phyloP scores from a whole-genome alignment of 768 basidiomycete species.

The Pisolithus marmoratus region DNA sequence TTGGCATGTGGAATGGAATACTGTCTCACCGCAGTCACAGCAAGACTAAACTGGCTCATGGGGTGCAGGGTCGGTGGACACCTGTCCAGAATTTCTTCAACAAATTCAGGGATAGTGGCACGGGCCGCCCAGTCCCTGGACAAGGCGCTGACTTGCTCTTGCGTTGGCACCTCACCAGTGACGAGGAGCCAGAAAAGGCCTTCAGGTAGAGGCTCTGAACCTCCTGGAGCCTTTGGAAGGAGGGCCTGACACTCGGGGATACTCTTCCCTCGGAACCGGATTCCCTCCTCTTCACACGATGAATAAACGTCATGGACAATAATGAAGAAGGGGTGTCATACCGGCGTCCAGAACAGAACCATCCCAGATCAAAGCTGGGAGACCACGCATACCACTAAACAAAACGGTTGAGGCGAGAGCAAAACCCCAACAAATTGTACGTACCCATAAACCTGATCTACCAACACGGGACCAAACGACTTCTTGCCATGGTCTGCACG shows the following conservation, averaged over 20 bases:
- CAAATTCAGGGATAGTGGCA: conserved; percentile 83
- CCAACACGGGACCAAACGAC: conserved; percentile 84
- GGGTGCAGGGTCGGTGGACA: conserved; percentile 93
- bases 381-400: conserved; percentile 76
- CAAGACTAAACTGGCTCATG: conserved; percentile 97
- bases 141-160: conserved; percentile 80
- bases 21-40: conserved; percentile 77
- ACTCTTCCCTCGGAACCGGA: conserved; percentile 95
- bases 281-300: conserved; percentile 72
- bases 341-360: conserved; percentile 95
- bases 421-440: not conserved
- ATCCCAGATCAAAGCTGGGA: conserved; percentile 96
- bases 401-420: conserved; percentile 5
- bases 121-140: conserved; percentile 95
- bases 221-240: conserved; percentile 86
- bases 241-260: conserved; percentile 84
- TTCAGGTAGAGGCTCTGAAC: conserved; percentile 88
- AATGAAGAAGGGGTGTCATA: conserved; percentile 26
- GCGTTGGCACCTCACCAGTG: conserved; percentile 91
- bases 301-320: not conserved
- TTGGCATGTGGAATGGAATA: too few species aligned
- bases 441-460: conserved; percentile 88
- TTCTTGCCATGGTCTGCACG: conserved; percentile 88
- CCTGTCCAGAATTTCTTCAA: conserved; percentile 94
- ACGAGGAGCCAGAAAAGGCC: conserved; percentile 93